Evolutionary conservation across 2,329 filamentous ascomycete genomes (phyloP).

Genomic region (Venturiaceae sp.): DNA sequence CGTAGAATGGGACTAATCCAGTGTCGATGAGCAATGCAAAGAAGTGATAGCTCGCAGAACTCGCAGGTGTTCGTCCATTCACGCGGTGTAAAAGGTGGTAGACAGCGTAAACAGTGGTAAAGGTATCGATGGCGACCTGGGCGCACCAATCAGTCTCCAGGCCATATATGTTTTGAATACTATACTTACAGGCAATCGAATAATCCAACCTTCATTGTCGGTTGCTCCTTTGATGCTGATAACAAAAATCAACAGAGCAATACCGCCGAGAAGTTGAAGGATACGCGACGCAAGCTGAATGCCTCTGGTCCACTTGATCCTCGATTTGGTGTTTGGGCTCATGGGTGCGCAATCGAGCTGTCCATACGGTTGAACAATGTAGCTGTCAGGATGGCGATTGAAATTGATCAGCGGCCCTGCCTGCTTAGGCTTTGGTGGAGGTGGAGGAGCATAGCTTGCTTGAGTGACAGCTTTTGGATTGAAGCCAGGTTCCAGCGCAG

Average conservation of each 20-base stretch:
- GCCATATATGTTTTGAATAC: background rate
- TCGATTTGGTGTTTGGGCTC: slow-evolving; percentile 58
- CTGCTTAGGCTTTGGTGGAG: slow-evolving; percentile 49
- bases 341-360: slow-evolving; percentile 55
- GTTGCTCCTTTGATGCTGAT: slow-evolving; percentile 65
- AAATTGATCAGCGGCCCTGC: slow-evolving; percentile 72
- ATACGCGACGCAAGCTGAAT: slow-evolving; percentile 60
- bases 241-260: slow-evolving; percentile 64
- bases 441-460: slow-evolving; percentile 60
- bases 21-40: slow-evolving; percentile 69
- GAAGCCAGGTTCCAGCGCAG: slow-evolving; percentile 47
- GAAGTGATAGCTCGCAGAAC: slow-evolving; percentile 79
- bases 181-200: slow-evolving; percentile 61
- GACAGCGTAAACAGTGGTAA: slow-evolving; percentile 67
- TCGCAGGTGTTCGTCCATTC: slow-evolving; percentile 62
- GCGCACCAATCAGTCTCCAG: background rate
- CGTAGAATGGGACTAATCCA: slow-evolving; percentile 54
- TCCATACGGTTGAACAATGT: slow-evolving; percentile 54
- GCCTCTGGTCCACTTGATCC: slow-evolving; percentile 59
- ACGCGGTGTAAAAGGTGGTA: slow-evolving; percentile 69
- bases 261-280: slow-evolving; percentile 56
- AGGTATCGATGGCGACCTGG: slow-evolving; percentile 64
- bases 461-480: slow-evolving; percentile 81
- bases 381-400: slow-evolving; percentile 76
- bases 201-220: slow-evolving; percentile 60